Conservation (phyloP, 2,329 filamentous ascomycete species). For the Xylaria sp. region DNA sequence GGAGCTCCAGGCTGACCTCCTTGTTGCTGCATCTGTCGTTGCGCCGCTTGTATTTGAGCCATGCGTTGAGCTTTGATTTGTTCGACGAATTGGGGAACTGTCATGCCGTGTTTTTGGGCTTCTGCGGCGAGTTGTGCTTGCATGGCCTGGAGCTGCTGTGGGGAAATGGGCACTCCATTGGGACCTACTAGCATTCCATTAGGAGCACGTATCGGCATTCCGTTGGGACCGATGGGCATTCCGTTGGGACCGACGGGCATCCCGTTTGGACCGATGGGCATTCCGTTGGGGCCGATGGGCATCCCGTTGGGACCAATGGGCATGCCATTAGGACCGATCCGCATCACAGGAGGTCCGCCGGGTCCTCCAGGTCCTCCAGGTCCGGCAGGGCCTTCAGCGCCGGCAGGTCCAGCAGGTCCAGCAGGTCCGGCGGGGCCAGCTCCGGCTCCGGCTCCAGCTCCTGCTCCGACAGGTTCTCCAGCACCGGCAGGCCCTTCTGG, state of each 20-base stretch:
- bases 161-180: conserved; percentile 48
- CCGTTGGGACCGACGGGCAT: conserved; percentile 11
- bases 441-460: no score
- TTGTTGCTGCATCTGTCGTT: conserved; percentile 42
- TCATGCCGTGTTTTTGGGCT: conserved; percentile 78
- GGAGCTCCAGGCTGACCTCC: conserved; percentile 9
- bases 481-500: conserved; percentile 17
- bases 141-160: conserved; percentile 80
- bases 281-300: conserved; percentile 7
- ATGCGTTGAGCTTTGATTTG: conserved; percentile 56
- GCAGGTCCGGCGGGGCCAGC: not conserved
- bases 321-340: not conserved
- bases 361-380: conserved; percentile 20
- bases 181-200: conserved; percentile 10
- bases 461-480: conserved; percentile 16
- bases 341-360: conserved; percentile 5
- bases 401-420: conserved; percentile 3
- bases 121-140: conserved; percentile 77
- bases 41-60: conserved; percentile 37
- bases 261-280: conserved; percentile 5
- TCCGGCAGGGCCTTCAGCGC: conserved; percentile 15
- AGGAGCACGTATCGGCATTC: conserved; percentile 10
- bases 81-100: conserved; percentile 77
- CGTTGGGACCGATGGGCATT: not conserved
- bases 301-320: conserved; percentile 12